A percentile compares a stretch with the other conserved stretches of the same genome.
phyloP scores from a whole-genome alignment of 306 rosid species.

The Astragalus membranaceus region DNA sequence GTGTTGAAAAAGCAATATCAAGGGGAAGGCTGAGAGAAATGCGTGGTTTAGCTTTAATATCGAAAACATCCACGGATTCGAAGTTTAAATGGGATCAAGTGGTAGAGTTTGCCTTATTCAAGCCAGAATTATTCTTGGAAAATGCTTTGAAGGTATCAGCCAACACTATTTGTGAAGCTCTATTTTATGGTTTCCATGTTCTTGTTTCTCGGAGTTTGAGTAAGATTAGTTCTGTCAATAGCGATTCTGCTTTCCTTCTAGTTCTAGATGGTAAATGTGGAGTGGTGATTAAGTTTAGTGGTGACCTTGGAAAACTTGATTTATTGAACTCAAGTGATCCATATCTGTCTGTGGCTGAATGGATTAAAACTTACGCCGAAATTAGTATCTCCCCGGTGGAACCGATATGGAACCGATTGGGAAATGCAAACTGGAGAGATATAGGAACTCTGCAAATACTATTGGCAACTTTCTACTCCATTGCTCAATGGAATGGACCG shows the following conservation, averaged over 20 bases:
- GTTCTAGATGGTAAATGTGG: slow-evolving; percentile 75
- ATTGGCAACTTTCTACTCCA: slow-evolving; percentile 75
- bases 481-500: slow-evolving; percentile 82
- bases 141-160: slow-evolving; percentile 44
- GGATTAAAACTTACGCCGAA: slow-evolving; percentile 67
- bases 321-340: slow-evolving; percentile 55
- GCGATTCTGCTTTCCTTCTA: slow-evolving; percentile 60
- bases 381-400: slow-evolving; percentile 61
- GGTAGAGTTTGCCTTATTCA: slow-evolving; percentile 62
- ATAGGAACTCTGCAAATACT: slow-evolving; percentile 73
- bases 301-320: slow-evolving; percentile 77
- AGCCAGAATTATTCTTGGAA: slow-evolving; percentile 51
- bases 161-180: slow-evolving; percentile 66
- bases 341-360: slow-evolving; percentile 61
- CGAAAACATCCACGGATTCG: slow-evolving; percentile 45
- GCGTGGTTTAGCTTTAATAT: slow-evolving; percentile 65
- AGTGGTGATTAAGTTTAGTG: slow-evolving; percentile 64
- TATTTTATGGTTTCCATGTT: slow-evolving; percentile 84
- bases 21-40: slow-evolving; percentile 67
- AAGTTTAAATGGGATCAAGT: slow-evolving; percentile 80
- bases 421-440: slow-evolving; percentile 92
- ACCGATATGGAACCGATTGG: slow-evolving; percentile 77
- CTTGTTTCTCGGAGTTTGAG: slow-evolving; percentile 75
- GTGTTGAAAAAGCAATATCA: slow-evolving; percentile 72
- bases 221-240: slow-evolving; percentile 46